A percentile compares a stretch with the other conserved stretches of the same genome.
Conservation (phyloP, 139 green algal genomes). For the Coccomyxa sp. region DNA sequence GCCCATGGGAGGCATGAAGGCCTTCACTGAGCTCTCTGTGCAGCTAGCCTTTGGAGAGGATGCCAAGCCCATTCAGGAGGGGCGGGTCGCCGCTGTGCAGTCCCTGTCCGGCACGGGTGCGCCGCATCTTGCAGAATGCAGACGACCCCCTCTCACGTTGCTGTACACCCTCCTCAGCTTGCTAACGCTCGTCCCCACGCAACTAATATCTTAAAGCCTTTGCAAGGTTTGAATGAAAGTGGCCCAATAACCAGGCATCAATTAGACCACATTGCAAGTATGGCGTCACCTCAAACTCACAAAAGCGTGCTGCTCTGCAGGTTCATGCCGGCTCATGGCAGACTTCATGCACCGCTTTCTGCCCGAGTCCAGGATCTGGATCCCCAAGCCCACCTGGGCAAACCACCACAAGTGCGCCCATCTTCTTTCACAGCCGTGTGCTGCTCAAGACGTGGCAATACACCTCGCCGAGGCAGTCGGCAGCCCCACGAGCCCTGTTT, state of each 20-base stretch:
- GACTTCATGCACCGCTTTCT: slow-evolving; percentile 75
- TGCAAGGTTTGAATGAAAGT: too few species aligned
- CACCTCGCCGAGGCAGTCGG: too few species aligned
- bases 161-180: too few species aligned
- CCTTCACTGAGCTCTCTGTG: slow-evolving; percentile 67
- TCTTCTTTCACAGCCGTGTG: too few species aligned
- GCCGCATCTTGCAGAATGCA: background rate
- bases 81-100: slow-evolving; percentile 72
- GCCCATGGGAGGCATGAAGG: slow-evolving; percentile 72
- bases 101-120: slow-evolving; percentile 65
- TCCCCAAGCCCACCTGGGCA: slow-evolving; percentile 63
- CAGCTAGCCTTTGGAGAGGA: slow-evolving; percentile 83
- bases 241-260: too few species aligned
- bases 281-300: too few species aligned
- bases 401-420: slow-evolving; percentile 85
- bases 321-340: slow-evolving; percentile 79
- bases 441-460: too few species aligned
- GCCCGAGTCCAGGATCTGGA: slow-evolving; percentile 34
- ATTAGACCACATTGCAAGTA: too few species aligned
- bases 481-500: too few species aligned
- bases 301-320: slow-evolving; percentile 11
- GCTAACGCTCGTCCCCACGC: too few species aligned
- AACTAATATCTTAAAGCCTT: too few species aligned
- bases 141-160: too few species aligned
- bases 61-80: slow-evolving; percentile 18